Conservation (phyloP, 805 yeast species). For the Candida krabiensis region DNA sequence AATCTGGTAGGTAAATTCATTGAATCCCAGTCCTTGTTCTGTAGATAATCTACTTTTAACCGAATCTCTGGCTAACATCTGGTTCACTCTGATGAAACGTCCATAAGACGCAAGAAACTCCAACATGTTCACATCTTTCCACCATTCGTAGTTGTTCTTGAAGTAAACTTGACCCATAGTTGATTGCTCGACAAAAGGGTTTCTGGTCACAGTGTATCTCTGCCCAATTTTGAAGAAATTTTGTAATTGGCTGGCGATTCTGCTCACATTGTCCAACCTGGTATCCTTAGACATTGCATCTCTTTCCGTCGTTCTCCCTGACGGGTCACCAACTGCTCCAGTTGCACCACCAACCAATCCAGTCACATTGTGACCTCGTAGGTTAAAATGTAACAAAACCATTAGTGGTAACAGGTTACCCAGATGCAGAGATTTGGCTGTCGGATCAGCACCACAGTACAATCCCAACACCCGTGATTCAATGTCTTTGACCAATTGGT, state of each 20-base stretch:
- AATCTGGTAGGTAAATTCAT: conserved; percentile 91
- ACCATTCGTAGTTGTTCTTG: conserved; percentile 80
- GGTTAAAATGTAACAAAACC: conserved; percentile 77
- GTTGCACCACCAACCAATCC: conserved; percentile 95
- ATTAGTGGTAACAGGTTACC: conserved; percentile 89
- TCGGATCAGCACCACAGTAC: conserved; percentile 96
- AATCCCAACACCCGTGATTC: conserved; percentile 47
- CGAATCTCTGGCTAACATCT: conserved; percentile 88
- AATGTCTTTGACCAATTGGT: conserved; percentile 22
- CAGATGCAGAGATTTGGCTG: conserved; percentile 84
- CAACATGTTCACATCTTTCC: conserved; percentile 73
- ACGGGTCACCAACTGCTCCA: conserved; percentile 94
- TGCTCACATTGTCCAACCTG: conserved; percentile 54
- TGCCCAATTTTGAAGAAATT: conserved; percentile 61
- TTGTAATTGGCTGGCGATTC: conserved; percentile 62
- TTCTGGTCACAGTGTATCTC: conserved; percentile 57
- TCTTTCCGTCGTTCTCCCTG: conserved; percentile 84
- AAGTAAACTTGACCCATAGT: conserved; percentile 19
- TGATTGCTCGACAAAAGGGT: conserved; percentile 18
- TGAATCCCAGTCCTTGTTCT: conserved; percentile 81
- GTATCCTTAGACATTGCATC: conserved; percentile 50
- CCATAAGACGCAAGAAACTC: conserved; percentile 80
- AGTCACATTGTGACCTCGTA: conserved; percentile 82
- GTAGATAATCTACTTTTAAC: conserved; percentile 71
- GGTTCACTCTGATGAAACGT: conserved; percentile 71